phyloP scores from a whole-genome alignment of 75 land plant species.

The Ceratopteris richardii region DNA sequence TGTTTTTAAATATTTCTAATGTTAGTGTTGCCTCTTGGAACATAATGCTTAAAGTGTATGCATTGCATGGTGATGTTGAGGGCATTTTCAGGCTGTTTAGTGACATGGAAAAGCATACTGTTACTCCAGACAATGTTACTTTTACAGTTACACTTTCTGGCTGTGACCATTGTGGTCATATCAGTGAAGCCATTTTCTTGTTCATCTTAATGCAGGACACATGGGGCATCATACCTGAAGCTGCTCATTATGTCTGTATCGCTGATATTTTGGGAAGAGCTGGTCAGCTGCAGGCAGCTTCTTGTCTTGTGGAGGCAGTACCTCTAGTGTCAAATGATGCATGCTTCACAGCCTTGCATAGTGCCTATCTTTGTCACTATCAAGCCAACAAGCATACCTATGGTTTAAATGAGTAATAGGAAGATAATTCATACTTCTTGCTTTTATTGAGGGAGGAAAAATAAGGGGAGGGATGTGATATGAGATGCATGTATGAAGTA shows the following conservation, averaged over 20 bases:
- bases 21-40: constrained; percentile 18
- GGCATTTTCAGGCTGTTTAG: constrained; percentile 3
- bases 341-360: too few relatives aligned
- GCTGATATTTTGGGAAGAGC: constrained; percentile 10
- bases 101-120: not conserved
- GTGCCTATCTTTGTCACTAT: too few relatives aligned
- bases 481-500: too few relatives aligned
- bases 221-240: constrained; percentile 7
- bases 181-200: constrained; percentile 1
- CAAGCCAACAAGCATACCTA: too few relatives aligned
- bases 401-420: too few relatives aligned
- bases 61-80: constrained; percentile 19
- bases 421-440: too few relatives aligned
- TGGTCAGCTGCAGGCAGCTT: too few relatives aligned
- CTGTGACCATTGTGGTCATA: constrained; percentile 27
- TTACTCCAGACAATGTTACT: constrained; percentile 21
- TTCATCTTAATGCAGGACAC: constrained; percentile 8
- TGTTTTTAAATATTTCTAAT: constrained; percentile 5
- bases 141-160: constrained; percentile 20
- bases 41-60: constrained; percentile 25
- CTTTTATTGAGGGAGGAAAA: too few relatives aligned
- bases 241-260: constrained; percentile 18
- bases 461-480: too few relatives aligned
- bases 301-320: too few relatives aligned
- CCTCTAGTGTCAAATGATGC: too few relatives aligned